Evolutionary conservation across 805 yeast genomes (phyloP), one percentile per base, ranked within the genome.

Genomic region (Kluyveromyces aestuarii): DNA sequence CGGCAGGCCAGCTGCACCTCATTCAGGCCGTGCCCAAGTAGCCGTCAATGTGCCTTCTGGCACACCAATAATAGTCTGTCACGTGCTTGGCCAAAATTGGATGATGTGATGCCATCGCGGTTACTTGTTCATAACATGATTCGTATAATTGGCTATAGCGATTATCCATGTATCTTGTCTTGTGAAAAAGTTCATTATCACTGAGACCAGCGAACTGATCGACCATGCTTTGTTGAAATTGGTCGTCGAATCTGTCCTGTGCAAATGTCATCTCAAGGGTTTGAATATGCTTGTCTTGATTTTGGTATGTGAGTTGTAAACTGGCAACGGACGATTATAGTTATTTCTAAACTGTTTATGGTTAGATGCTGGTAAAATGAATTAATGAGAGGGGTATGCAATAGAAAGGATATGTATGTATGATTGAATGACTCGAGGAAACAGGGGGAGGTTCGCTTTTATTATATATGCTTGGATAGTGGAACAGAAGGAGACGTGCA

Each of bases 211-310:
- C 39, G 27, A 43, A 43, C 27, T 43, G 45, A 38, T 43, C 45
- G 8, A 33, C 27, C 45, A 43, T 43, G 14, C 45, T 38, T 21
- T 43, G 45, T 14, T 43, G 45, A 16, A 43, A 43, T 16, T 43
- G 45, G 10, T 43, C 38, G 17, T 43, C 36, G 18, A 21, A 44
- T 37, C 9, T 44, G 9, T 44, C 41, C 25, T 44, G 35, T 16
- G 40, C 18, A 13, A 37, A 44, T 10, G 17, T 35, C 40, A 18
- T 35, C 9, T 13, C 17, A 14, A 17, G 36, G 44, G 16, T 25
- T 6, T 25, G 9, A 17, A 25, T 14, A 9, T 18, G 25, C 6
- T 21, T 3, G 25, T 21, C 6, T 21, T 21, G 25, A 6, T 21
- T 21, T 21, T 21, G 6, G 6, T 21, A 3, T 21, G 25, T 21